A percentile compares a stretch with the other conserved stretches of the same genome.
These are phyloP conservation scores for Malus hybrid DNA, from an alignment of 331 rosid genomes.

Conservation along the genomic window DNA sequence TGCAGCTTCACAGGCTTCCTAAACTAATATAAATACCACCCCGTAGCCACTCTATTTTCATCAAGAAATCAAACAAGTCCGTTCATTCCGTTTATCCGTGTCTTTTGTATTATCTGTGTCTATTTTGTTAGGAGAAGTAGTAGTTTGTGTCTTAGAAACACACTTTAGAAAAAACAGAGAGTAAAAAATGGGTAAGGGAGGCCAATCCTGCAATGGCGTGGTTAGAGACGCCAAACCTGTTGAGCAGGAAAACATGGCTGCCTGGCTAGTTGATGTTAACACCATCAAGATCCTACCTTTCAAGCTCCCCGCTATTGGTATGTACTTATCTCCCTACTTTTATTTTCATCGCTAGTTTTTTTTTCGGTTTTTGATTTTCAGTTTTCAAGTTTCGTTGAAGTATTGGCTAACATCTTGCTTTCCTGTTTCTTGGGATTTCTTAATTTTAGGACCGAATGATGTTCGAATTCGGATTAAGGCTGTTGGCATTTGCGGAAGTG, in stretches of 20 bases:
- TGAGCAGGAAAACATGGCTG: conserved; percentile 26
- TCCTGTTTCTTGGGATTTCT: neutral
- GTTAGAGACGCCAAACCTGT: too few species aligned
- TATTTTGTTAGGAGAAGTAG: too few species aligned
- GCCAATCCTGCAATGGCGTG: too few species aligned
- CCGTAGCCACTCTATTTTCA: neutral
- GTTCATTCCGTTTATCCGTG: neutral
- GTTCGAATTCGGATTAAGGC: conserved; percentile 69
- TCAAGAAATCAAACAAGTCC: neutral
- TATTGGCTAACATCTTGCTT: neutral
- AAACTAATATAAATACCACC: neutral
- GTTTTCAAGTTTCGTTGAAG: too few species aligned
- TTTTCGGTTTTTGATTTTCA: neutral
- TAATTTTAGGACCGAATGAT: conserved; percentile 61
- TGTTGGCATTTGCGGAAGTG: conserved; percentile 94
- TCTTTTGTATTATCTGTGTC: too few species aligned
- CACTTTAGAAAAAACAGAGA: neutral
- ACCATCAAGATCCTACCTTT: conserved; percentile 82
- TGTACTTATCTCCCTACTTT: neutral
- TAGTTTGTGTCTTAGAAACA: too few species aligned
- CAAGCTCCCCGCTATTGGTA: conserved; percentile 77
- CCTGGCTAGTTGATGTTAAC: conserved; percentile 77
- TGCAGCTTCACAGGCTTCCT: too few species aligned
- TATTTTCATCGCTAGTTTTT: neutral
- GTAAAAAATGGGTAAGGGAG: conserved; percentile 41